Percentiles rank a stretch among this genome's conserved stretches.
Evolutionary conservation across 305 asterid species (phyloP).

Genomic region (Striga hermonthica): DNA sequence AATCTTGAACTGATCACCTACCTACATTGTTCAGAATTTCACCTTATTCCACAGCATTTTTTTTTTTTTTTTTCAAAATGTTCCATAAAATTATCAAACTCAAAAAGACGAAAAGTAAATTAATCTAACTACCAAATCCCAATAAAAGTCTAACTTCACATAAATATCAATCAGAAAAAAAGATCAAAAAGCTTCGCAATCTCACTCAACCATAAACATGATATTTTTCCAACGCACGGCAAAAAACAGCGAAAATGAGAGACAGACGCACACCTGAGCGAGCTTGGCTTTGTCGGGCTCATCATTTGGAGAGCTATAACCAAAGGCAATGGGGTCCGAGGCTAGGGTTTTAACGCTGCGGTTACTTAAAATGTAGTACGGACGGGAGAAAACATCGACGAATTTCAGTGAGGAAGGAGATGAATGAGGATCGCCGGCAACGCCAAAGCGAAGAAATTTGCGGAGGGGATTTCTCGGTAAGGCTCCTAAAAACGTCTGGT

Average conservation of each 20-base stretch:
- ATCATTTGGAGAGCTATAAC: constrained; percentile 48
- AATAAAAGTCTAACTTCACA: constrained; percentile 35
- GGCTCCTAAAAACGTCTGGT: constrained; percentile 32
- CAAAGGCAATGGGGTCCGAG: constrained; percentile 44
- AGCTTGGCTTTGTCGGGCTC: constrained; percentile 74
- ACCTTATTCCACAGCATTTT: no score
- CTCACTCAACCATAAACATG: constrained; percentile 13
- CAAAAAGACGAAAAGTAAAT: no score
- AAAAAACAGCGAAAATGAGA: background rate
- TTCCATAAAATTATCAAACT: no score
- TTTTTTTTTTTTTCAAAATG: no score
- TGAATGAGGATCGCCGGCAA: constrained; percentile 31
- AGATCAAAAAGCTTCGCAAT: constrained; percentile 22
- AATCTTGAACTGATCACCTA: no score
- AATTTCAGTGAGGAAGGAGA: constrained; percentile 40
- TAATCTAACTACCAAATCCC: no score
- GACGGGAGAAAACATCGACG: constrained; percentile 40
- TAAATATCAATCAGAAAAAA: constrained; percentile 16
- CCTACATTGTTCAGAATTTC: no score
- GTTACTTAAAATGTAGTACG: constrained; percentile 34
- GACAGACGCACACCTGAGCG: constrained; percentile 54
- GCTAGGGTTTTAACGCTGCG: constrained; percentile 42
- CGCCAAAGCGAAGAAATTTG: constrained; percentile 23
- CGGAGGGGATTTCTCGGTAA: constrained; percentile 27
- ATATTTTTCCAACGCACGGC: constrained; percentile 16